Conservation (phyloP, 345 rosid species). For the Alliaria petiolata region DNA sequence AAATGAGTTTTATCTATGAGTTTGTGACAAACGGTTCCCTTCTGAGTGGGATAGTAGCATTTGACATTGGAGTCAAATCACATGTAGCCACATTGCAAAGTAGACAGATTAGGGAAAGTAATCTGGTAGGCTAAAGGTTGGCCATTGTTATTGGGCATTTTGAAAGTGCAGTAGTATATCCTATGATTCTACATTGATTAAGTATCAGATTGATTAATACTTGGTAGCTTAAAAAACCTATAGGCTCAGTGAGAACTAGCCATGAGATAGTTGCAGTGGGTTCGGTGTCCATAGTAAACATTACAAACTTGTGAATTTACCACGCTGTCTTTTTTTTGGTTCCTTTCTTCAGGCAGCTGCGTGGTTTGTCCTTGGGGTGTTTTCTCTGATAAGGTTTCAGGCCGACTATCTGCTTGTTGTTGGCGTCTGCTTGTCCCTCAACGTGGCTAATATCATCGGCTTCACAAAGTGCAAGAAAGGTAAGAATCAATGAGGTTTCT, state of each 20-base stretch:
- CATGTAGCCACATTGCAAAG: neutral
- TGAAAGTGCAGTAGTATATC: slow-evolving; percentile 8
- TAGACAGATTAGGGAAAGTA: slow-evolving; percentile 1
- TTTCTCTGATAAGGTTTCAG: slow-evolving; percentile 57
- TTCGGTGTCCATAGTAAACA: slow-evolving; percentile 1
- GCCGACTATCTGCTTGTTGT: slow-evolving; percentile 66
- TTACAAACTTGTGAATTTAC: neutral
- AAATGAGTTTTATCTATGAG: neutral
- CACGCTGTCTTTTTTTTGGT: neutral
- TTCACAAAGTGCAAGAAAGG: slow-evolving; percentile 75
- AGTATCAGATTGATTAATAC: neutral
- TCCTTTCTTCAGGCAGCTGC: slow-evolving; percentile 44
- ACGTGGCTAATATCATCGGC: slow-evolving; percentile 62
- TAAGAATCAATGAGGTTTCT: too few species aligned
- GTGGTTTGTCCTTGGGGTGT: slow-evolving; percentile 57
- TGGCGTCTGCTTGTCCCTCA: slow-evolving; percentile 63
- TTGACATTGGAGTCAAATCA: neutral
- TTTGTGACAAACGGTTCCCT: neutral
- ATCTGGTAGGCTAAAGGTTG: neutral
- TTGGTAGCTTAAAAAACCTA: slow-evolving; percentile 3
- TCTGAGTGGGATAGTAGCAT: neutral
- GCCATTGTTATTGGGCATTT: neutral
- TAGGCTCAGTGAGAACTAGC: slow-evolving; percentile 3
- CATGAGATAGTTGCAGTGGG: slow-evolving; percentile 6
- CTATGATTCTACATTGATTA: neutral